phyloP scores from a whole-genome alignment of 2,329 filamentous ascomycete species.

The Tolypocladium tundrense region DNA sequence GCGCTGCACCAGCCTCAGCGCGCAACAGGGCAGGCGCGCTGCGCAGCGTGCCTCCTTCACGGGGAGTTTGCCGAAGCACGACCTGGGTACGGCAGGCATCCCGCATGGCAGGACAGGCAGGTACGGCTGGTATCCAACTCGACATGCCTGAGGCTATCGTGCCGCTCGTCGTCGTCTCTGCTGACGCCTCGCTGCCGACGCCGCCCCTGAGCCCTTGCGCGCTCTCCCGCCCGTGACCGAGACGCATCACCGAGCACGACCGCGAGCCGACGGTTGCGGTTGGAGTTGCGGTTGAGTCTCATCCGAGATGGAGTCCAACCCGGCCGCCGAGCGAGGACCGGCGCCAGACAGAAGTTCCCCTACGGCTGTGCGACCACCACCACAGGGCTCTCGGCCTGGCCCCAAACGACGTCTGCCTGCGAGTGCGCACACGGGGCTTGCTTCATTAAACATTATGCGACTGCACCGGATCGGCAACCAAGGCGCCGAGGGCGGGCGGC shows the following conservation, averaged over 20 bases:
- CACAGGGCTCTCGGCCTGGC: not conserved
- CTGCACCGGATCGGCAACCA: not conserved
- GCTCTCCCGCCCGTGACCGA: not conserved
- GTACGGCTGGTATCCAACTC: no score
- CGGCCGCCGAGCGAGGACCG: constrained; percentile 3
- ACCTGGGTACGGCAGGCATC: not conserved
- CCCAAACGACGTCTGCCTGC: not conserved
- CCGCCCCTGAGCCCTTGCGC: not conserved
- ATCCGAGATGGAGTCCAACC: not conserved
- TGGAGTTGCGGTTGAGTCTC: not conserved
- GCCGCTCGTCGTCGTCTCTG: not conserved
- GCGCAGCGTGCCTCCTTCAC: not conserved
- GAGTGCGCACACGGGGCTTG: not conserved
- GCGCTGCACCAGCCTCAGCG: no score
- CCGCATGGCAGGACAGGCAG: not conserved
- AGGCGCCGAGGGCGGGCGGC: not conserved
- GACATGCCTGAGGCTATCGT: no score
- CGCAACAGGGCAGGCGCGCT: not conserved
- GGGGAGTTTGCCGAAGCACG: not conserved
- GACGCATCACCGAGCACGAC: not conserved
- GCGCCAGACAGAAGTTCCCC: constrained; percentile 3
- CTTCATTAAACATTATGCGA: not conserved
- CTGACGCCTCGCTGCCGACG: not conserved
- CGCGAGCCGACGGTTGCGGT: not conserved
- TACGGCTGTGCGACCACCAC: not conserved